These are phyloP conservation scores for Haematococcus lacustris DNA, from an alignment of 139 green algal species.

Conservation along the genomic window DNA sequence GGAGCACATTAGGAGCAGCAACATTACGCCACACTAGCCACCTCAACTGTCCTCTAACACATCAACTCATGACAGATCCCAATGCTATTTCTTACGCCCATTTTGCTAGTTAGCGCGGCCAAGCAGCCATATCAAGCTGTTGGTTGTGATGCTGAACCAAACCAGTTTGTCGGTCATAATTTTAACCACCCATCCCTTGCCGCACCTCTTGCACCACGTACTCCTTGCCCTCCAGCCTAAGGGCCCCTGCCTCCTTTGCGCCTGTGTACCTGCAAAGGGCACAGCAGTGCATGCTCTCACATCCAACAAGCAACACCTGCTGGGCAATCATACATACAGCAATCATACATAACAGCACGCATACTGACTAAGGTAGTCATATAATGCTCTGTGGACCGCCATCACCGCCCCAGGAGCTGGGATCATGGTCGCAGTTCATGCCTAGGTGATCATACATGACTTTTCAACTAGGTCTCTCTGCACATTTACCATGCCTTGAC, in stretches of 20 bases:
- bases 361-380: too few relatives aligned
- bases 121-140: not conserved
- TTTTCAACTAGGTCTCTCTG: too few relatives aligned
- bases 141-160: not conserved
- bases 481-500: too few relatives aligned
- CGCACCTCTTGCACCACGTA: constrained; percentile 86
- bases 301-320: too few relatives aligned
- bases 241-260: constrained; percentile 69
- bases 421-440: too few relatives aligned
- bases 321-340: too few relatives aligned
- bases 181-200: not conserved
- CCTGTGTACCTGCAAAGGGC: constrained; percentile 11
- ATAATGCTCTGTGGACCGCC: too few relatives aligned
- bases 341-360: too few relatives aligned
- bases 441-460: too few relatives aligned
- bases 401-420: too few relatives aligned
- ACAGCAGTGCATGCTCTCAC: too few relatives aligned
- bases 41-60: not conserved
- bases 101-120: not conserved
- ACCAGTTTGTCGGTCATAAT: not conserved
- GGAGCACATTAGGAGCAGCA: too few relatives aligned
- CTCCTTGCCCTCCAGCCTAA: constrained; percentile 94
- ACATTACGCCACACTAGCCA: not conserved
- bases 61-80: not conserved
- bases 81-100: not conserved